Conservation (phyloP, 208 protist species). For the Trypanosoma boissoni region DNA sequence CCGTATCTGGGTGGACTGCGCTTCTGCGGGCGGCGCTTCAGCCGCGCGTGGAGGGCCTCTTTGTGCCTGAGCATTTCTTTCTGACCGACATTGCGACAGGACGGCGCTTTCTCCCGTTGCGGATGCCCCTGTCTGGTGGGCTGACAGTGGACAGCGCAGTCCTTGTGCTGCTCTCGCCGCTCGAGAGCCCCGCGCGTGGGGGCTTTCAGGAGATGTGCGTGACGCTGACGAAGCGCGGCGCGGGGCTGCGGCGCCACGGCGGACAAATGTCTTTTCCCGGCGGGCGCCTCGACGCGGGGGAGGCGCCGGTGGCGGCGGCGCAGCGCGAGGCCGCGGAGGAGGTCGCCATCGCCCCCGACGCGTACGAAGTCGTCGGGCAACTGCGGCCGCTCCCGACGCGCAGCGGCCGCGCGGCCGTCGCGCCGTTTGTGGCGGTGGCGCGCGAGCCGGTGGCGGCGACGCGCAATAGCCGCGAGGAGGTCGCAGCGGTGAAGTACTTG, state of each 20-base stretch:
- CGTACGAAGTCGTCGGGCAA: constrained; percentile 51
- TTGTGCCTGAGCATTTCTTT: constrained; percentile 68
- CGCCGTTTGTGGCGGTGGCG: constrained; percentile 63
- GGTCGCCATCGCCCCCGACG: constrained; percentile 40
- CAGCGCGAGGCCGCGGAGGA: constrained; percentile 80
- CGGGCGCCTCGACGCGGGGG: constrained; percentile 54
- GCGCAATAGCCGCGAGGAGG: constrained; percentile 64
- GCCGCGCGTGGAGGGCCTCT: constrained; percentile 35
- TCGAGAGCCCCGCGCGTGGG: constrained; percentile 7
- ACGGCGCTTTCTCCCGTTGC: neutral
- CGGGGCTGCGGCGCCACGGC: constrained; percentile 50
- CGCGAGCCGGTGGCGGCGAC: constrained; percentile 27
- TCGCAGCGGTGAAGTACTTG: constrained; percentile 81
- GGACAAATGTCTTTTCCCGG: constrained; percentile 85
- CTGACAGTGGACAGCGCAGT: constrained; percentile 36
- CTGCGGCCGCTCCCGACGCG: constrained; percentile 49
- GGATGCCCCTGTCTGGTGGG: neutral
- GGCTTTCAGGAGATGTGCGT: constrained; percentile 83
- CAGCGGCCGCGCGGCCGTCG: constrained; percentile 24
- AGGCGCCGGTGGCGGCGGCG: constrained; percentile 48
- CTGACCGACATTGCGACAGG: constrained; percentile 26
- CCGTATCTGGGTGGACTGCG: constrained; percentile 43
- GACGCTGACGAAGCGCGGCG: constrained; percentile 78
- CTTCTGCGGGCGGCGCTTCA: constrained; percentile 43
- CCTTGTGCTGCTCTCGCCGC: constrained; percentile 64